These are phyloP conservation scores for Sparassis latifolia DNA, from an alignment of 1,284 basidiomycete genomes.

Conservation along the genomic window DNA sequence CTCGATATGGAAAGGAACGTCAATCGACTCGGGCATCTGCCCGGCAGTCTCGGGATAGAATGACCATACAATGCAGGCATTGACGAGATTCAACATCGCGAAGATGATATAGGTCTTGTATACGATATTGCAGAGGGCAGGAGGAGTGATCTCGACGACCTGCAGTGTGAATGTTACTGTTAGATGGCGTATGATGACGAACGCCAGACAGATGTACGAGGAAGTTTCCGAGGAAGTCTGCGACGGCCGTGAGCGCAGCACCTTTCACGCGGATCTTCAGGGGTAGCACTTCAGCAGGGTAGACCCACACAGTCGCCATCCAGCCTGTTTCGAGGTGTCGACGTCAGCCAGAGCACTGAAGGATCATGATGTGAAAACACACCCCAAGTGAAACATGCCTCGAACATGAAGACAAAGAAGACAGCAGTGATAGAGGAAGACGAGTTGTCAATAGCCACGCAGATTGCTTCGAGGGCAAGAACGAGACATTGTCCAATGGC, in stretches of 20 bases:
- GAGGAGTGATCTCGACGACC: constrained; percentile 42
- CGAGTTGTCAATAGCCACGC: constrained; percentile 4
- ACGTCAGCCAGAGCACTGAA: background rate
- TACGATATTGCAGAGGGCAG: constrained; percentile 41
- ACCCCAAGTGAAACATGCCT: constrained; percentile 10
- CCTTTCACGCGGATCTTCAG: constrained; percentile 10
- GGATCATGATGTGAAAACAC: background rate
- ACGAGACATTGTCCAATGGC: constrained; percentile 6
- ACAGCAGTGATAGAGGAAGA: constrained; percentile 5
- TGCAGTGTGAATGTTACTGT: no score
- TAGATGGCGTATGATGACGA: no score
- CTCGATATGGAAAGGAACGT: constrained; percentile 23
- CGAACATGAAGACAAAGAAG: constrained; percentile 9
- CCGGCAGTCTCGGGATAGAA: constrained; percentile 42
- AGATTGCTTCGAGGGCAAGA: constrained; percentile 6
- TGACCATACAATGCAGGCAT: constrained; percentile 37
- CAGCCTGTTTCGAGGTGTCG: constrained; percentile 5
- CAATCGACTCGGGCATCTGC: constrained; percentile 37
- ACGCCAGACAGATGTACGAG: constrained; percentile 5
- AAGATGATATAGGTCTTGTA: constrained; percentile 45
- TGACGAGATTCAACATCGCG: constrained; percentile 38
- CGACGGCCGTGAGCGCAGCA: constrained; percentile 8
- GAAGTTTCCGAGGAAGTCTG: constrained; percentile 11
- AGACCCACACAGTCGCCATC: constrained; percentile 11
- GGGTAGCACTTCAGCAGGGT: constrained; percentile 9